Percentiles rank a stretch among this genome's conserved stretches.
Evolutionary conservation across 192 early-diverging fungal genomes (phyloP).

Genomic region (Geranomyces variabilis): DNA sequence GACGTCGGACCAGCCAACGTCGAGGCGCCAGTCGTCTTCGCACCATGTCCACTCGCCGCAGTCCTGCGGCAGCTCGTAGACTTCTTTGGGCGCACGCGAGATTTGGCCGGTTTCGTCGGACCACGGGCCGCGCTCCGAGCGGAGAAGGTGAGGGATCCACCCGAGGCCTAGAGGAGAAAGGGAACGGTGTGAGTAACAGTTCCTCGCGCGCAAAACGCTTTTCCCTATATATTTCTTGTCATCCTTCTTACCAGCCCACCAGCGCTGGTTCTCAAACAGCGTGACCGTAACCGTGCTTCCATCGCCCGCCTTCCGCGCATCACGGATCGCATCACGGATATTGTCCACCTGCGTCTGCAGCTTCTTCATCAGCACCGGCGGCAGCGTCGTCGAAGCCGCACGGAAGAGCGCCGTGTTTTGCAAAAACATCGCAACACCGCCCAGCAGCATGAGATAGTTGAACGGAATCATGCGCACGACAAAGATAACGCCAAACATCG

Average conservation of each 20-base stretch:
- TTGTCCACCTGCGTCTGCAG: slow-evolving; percentile 42
- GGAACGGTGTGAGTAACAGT: too few species aligned
- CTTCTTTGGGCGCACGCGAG: slow-evolving; percentile 52
- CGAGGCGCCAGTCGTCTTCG: slow-evolving; percentile 63
- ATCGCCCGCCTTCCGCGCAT: slow-evolving; percentile 29
- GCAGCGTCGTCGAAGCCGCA: slow-evolving; percentile 45
- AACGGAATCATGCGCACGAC: slow-evolving; percentile 39
- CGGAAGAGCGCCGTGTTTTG: slow-evolving; percentile 62
- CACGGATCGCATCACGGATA: slow-evolving; percentile 39
- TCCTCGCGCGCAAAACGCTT: background rate
- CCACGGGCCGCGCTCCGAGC: slow-evolving; percentile 62
- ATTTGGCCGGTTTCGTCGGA: slow-evolving; percentile 64
- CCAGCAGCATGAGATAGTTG: slow-evolving; percentile 44
- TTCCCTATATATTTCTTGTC: background rate
- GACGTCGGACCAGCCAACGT: slow-evolving; percentile 46
- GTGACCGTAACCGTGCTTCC: slow-evolving; percentile 35
- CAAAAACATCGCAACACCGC: slow-evolving; percentile 63
- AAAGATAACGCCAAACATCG: slow-evolving; percentile 39
- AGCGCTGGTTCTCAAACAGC: slow-evolving; percentile 77
- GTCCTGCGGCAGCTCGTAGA: slow-evolving; percentile 58
- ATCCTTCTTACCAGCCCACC: slow-evolving; percentile 61
- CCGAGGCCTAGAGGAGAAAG: slow-evolving; percentile 54
- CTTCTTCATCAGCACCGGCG: slow-evolving; percentile 45
- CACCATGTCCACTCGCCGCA: slow-evolving; percentile 48
- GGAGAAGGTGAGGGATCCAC: slow-evolving; percentile 69